Evolutionary conservation across 257 asterid genomes (phyloP), one percentile per base, ranked within the genome.

Genomic region (Ballota nigra): DNA sequence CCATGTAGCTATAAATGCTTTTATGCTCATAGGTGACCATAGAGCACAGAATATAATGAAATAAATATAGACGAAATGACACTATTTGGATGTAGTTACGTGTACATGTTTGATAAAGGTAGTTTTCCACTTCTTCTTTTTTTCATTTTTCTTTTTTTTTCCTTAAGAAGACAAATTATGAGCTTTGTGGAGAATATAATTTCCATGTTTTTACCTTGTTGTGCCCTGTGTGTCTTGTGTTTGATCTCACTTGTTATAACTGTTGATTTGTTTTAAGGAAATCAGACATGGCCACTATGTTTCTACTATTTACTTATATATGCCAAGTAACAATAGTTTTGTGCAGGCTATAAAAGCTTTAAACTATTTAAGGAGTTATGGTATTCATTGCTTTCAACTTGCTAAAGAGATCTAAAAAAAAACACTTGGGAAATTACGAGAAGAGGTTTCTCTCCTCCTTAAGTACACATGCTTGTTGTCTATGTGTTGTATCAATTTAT

Each of bases 381-480:
- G 76, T 80, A 88, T 79, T 72, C 85, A 24, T 78, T 94, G 81
- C 86, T 89, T 71, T 81, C 94, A 73, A 3, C 3, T 29, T 29
- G n/a, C 34, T 29, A 29, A 4, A 29, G 34, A 29, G 34, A 29
- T 29, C 0, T 29, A 4, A 3, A 29, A 29, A 29, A 29, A n/a
- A 6, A 29, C 34, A 29, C 34, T 29, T 29, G 5, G 34, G 3
- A 29, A 29, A 29, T 84, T 94, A 72, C 57, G 91, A 83, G 97
- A 87, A 83, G 89, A 91, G 99, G 99, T 91, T 72, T 63, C 23
- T 57, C 47, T 77, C 60, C 72, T 33, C 38, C 38, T 77, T 20
- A 33, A 33, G 5, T 33, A 33, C 38, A 33, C 38, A 33, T 33
- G 5, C 38, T 33, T 33, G 38, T 33, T 33, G 38, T 33, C 7